A percentile compares a stretch with the other conserved stretches of the same genome.
Evolutionary conservation across 345 rosid species (phyloP).

Genomic region (Anastatica hierochuntica): DNA sequence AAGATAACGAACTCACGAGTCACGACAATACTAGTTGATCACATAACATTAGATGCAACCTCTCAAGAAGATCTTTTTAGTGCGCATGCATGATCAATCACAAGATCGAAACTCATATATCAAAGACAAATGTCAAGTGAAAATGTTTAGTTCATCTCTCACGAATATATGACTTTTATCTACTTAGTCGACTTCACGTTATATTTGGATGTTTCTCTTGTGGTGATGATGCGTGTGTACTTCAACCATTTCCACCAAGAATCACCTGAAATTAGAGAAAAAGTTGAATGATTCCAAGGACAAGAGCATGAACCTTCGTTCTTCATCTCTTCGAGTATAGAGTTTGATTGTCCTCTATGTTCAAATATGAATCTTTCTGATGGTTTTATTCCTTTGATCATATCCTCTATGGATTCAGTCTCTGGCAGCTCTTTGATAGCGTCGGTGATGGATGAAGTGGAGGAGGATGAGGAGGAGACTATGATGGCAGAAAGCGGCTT

Average conservation of each 20-base stretch:
- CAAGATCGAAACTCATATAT: too few species aligned
- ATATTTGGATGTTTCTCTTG: constrained; percentile 59
- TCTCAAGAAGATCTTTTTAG: too few species aligned
- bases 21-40: too few species aligned
- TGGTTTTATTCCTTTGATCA: constrained; percentile 48
- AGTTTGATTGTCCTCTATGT: constrained; percentile 48
- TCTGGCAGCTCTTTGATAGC: background rate
- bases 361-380: constrained; percentile 67
- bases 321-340: constrained; percentile 48
- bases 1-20: too few species aligned
- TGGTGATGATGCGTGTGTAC: constrained; percentile 38
- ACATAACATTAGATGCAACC: too few species aligned
- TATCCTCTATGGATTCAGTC: constrained; percentile 37
- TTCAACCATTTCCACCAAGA: constrained; percentile 91
- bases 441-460: too few species aligned
- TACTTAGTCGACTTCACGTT: too few species aligned
- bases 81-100: too few species aligned
- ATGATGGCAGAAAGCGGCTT: too few species aligned
- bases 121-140: too few species aligned
- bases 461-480: constrained; percentile 31
- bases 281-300: constrained; percentile 76
- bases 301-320: constrained; percentile 49
- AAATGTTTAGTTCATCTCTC: too few species aligned
- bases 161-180: too few species aligned
- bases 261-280: constrained; percentile 54